Conservation (phyloP, 2,329 filamentous ascomycete species). For the Aureobasidium subglaciale region DNA sequence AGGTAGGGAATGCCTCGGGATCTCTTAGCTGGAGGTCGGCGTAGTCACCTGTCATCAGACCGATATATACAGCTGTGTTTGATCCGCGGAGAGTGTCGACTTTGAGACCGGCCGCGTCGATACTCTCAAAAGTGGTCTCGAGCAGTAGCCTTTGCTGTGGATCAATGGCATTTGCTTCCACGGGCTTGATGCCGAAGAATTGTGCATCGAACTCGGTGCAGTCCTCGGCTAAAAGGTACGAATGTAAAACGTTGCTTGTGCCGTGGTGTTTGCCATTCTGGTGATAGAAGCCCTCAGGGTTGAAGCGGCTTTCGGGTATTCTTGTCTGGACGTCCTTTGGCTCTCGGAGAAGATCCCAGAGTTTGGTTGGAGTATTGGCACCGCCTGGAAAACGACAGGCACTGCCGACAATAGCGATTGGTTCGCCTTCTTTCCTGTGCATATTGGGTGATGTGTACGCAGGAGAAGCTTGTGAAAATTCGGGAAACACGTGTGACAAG, state of each 20-base stretch:
- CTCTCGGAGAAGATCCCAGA: too few relatives aligned
- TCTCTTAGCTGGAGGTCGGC: constrained; percentile 19
- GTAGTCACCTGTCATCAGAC: constrained; percentile 21
- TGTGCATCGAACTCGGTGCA: constrained; percentile 20
- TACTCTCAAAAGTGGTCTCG: constrained; percentile 36
- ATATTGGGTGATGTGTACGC: too few relatives aligned
- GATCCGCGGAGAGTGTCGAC: constrained; percentile 14
- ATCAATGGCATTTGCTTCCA: constrained; percentile 28
- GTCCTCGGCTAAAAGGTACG: constrained; percentile 22
- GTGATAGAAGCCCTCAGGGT: constrained; percentile 21
- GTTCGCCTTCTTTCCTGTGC: too few relatives aligned
- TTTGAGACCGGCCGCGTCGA: constrained; percentile 19
- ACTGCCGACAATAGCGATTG: too few relatives aligned
- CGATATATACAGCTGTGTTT: constrained; percentile 20
- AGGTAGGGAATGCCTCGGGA: constrained; percentile 17
- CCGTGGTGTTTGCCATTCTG: constrained; percentile 4
- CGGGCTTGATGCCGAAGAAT: constrained; percentile 22
- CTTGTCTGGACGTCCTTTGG: too few relatives aligned
- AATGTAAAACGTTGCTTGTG: neutral
- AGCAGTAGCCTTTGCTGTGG: constrained; percentile 35
- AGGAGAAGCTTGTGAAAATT: too few relatives aligned
- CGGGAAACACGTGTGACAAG: too few relatives aligned
- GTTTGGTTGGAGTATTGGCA: too few relatives aligned
- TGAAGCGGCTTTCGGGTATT: too few relatives aligned
- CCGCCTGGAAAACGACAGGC: too few relatives aligned